A percentile compares a stretch with the other conserved stretches of the same genome.
Conservation (phyloP, 805 yeast species). For the Wickerhamiella shivajii region DNA sequence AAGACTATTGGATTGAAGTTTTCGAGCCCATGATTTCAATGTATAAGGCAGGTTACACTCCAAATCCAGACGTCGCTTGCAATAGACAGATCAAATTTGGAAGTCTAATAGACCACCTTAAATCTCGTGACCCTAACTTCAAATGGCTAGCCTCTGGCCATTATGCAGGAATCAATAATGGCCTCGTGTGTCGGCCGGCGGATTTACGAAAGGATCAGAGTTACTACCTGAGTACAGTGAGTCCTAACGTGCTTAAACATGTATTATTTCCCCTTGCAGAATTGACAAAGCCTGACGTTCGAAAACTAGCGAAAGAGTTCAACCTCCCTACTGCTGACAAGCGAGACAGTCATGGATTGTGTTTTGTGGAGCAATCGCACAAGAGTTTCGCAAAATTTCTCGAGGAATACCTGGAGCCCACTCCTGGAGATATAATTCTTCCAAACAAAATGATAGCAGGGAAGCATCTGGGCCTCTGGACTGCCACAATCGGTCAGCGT, state of each 20-base stretch:
- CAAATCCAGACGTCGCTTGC: conserved; percentile 89
- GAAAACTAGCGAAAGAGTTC: conserved; percentile 45
- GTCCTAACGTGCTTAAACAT: conserved; percentile 31
- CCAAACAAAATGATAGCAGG: conserved; percentile 69
- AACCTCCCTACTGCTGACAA: conserved; percentile 50
- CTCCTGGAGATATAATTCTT: conserved; percentile 70
- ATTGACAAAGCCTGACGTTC: conserved; percentile 54
- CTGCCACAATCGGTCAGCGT: conserved; percentile 87
- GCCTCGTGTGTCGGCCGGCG: conserved; percentile 31
- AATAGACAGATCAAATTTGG: conserved; percentile 84
- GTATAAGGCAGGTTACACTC: conserved; percentile 65
- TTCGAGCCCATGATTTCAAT: conserved; percentile 79
- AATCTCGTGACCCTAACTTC: conserved; percentile 11
- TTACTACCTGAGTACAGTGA: conserved; percentile 65
- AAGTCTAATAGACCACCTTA: conserved; percentile 34
- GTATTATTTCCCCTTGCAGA: conserved; percentile 74
- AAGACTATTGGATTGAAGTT: conserved; percentile 85
- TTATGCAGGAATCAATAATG: conserved; percentile 25
- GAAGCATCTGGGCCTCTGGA: conserved; percentile 75
- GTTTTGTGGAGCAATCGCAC: conserved; percentile 67
- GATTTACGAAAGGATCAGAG: conserved; percentile 72
- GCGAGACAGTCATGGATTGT: conserved; percentile 88
- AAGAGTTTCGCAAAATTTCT: conserved; percentile 48
- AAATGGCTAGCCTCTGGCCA: conserved; percentile 80
- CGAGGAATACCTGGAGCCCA: conserved; percentile 53